phyloP scores from a whole-genome alignment of 768 basidiomycete genomes.

The Trametes meyenii region DNA sequence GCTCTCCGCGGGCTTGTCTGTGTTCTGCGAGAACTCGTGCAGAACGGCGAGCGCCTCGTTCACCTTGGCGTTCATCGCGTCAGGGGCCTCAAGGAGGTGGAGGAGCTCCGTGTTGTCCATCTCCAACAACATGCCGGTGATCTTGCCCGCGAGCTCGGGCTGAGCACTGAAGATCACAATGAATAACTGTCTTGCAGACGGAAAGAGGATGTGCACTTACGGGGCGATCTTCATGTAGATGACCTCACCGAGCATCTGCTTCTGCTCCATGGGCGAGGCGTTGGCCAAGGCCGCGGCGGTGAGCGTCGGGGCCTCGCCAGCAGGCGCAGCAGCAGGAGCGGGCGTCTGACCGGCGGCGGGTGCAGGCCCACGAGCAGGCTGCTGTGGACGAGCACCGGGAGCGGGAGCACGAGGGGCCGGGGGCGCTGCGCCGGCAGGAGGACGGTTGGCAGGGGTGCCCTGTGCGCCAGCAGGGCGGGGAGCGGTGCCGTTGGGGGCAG shows the following conservation, averaged over 20 bases:
- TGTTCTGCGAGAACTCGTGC: constrained; percentile 69
- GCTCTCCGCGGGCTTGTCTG: constrained; percentile 37
- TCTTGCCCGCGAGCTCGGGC: constrained; percentile 96
- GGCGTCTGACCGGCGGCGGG: constrained; percentile 32
- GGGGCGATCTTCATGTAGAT: constrained; percentile 88
- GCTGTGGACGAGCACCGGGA: constrained; percentile 36
- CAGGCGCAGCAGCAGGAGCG: constrained; percentile 45
- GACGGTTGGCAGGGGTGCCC: constrained; percentile 53
- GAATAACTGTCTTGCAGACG: constrained; percentile 11
- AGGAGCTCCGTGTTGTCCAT: constrained; percentile 97
- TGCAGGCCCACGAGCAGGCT: constrained; percentile 28
- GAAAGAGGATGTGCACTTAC: constrained; percentile 49
- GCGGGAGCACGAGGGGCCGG: constrained; percentile 45
- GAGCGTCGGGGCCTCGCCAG: constrained; percentile 57
- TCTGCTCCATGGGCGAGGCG: constrained; percentile 82
- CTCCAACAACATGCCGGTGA: constrained; percentile 98
- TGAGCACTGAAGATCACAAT: constrained; percentile 54
- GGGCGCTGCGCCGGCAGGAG: constrained; percentile 49
- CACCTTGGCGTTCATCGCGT: constrained; percentile 88
- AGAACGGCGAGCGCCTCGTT: constrained; percentile 89
- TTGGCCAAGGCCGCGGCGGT: constrained; percentile 62
- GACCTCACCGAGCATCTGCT: constrained; percentile 98
- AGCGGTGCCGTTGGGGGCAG: constrained; percentile 43
- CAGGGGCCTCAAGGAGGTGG: constrained; percentile 79
- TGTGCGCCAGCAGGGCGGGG: constrained; percentile 68